phyloP scores from a whole-genome alignment of 768 basidiomycete species.

The Termitomyces sp. region DNA sequence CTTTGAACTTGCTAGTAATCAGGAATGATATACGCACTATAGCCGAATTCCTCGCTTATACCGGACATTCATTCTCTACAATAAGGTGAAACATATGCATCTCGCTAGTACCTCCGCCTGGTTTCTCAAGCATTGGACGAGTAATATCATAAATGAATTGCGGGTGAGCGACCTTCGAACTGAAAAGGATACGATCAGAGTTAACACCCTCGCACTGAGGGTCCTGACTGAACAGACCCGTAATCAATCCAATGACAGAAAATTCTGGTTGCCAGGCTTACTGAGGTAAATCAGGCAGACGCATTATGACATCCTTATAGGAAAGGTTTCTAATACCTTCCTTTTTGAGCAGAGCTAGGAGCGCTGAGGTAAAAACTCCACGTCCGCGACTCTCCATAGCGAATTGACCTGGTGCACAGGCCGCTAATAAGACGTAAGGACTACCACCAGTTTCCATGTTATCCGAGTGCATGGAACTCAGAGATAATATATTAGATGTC shows the following conservation, averaged over 20 bases:
- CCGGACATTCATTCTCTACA: neutral
- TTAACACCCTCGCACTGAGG: neutral
- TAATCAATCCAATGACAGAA: neutral
- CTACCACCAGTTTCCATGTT: neutral
- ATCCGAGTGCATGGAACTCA: neutral
- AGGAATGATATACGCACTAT: neutral
- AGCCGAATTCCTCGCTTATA: neutral
- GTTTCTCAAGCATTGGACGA: neutral
- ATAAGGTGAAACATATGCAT: too few species aligned
- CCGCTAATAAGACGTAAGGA: conserved; percentile 4
- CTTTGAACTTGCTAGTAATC: too few species aligned
- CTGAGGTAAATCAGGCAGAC: neutral
- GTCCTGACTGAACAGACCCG: neutral
- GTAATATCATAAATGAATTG: neutral
- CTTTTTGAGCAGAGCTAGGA: neutral
- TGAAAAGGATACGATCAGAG: neutral
- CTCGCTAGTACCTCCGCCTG: neutral
- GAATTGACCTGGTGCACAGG: conserved; percentile 1
- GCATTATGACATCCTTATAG: conserved; percentile 1
- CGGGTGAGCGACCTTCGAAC: neutral
- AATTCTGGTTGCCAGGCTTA: neutral
- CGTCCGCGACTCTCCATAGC: neutral
- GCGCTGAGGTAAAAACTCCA: conserved; percentile 3
- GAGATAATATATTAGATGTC: neutral
- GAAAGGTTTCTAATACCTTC: conserved; percentile 1